Conservation (phyloP, 192 early-diverging fungal genomes). For the Backusella circina region DNA sequence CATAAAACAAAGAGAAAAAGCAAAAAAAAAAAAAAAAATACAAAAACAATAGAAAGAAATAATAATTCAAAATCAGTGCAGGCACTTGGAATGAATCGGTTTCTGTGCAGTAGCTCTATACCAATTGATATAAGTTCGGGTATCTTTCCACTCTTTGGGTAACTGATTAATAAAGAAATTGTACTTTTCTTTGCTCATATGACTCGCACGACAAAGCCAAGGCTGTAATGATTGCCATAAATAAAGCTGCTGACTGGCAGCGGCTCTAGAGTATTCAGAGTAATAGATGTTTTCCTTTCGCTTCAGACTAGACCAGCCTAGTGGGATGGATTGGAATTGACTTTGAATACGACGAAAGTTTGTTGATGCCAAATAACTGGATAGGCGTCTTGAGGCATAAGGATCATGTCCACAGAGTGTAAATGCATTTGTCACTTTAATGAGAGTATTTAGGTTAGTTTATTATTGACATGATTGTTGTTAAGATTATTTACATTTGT, state of each 20-base stretch:
- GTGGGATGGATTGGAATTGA: slow-evolving; percentile 28
- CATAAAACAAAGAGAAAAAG: neutral
- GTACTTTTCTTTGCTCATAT: slow-evolving; percentile 14
- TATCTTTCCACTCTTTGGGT: slow-evolving; percentile 21
- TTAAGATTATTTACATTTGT: slow-evolving; percentile 18
- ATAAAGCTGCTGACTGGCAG: slow-evolving; percentile 3
- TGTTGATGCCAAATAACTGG: slow-evolving; percentile 16
- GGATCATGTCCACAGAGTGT: slow-evolving; percentile 18
- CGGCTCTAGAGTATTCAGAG: slow-evolving; percentile 24
- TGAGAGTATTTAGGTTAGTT: neutral
- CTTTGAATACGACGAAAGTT: slow-evolving; percentile 29
- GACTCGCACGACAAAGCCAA: slow-evolving; percentile 9
- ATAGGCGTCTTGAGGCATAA: slow-evolving; percentile 17
- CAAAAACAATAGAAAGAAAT: neutral
- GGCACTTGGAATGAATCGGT: neutral
- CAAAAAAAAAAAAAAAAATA: neutral
- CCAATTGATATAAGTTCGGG: slow-evolving; percentile 29
- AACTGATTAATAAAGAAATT: neutral
- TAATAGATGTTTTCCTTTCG: neutral
- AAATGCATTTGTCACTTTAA: neutral
- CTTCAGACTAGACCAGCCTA: slow-evolving; percentile 21
- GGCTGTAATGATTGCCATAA: neutral
- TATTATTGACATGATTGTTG: neutral
- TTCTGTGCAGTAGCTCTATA: slow-evolving; percentile 29
- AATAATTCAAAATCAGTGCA: neutral